Conservation (phyloP, 108 stramenopile genomes). For the Pseudonitzschia multiseries region DNA sequence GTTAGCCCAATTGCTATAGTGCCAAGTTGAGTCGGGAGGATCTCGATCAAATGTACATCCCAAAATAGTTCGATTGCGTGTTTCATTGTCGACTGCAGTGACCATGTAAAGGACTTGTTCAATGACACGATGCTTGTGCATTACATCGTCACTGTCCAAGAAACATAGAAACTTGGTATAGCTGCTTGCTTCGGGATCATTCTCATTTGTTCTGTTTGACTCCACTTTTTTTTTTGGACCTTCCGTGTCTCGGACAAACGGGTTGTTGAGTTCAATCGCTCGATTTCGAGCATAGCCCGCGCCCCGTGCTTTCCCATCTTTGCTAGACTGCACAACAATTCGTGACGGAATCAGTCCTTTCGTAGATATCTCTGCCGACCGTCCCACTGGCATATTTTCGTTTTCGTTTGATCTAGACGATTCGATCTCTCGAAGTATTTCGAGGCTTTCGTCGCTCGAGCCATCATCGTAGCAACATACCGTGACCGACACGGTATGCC, state of each 20-base stretch:
- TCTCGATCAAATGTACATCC: slow-evolving; percentile 82
- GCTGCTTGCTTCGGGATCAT: background rate
- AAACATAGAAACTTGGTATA: slow-evolving; percentile 60
- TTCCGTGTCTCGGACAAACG: background rate
- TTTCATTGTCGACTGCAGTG: slow-evolving; percentile 23
- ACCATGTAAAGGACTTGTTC: slow-evolving; percentile 69
- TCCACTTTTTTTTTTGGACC: background rate
- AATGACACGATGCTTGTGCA: slow-evolving; percentile 68
- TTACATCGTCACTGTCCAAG: slow-evolving; percentile 83
- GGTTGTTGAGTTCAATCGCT: slow-evolving; percentile 51
- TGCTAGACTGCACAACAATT: slow-evolving; percentile 37
- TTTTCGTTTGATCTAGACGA: slow-evolving; percentile 3
- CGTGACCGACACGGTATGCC: slow-evolving; percentile 42
- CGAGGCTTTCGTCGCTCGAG: slow-evolving; percentile 64
- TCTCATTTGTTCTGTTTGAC: background rate
- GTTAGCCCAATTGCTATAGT: slow-evolving; percentile 90
- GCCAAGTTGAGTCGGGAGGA: slow-evolving; percentile 85
- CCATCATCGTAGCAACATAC: slow-evolving; percentile 85
- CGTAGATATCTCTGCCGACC: background rate
- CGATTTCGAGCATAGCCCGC: slow-evolving; percentile 85
- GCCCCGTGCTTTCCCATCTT: slow-evolving; percentile 47
- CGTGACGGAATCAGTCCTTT: slow-evolving; percentile 21
- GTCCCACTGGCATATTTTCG: background rate
- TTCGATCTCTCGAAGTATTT: slow-evolving; percentile 39
- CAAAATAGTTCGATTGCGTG: slow-evolving; percentile 52